A percentile compares a stretch with the other conserved stretches of the same genome.
phyloP scores from a whole-genome alignment of 2,329 filamentous ascomycete species.

The Rhynchosporium graminicola region DNA sequence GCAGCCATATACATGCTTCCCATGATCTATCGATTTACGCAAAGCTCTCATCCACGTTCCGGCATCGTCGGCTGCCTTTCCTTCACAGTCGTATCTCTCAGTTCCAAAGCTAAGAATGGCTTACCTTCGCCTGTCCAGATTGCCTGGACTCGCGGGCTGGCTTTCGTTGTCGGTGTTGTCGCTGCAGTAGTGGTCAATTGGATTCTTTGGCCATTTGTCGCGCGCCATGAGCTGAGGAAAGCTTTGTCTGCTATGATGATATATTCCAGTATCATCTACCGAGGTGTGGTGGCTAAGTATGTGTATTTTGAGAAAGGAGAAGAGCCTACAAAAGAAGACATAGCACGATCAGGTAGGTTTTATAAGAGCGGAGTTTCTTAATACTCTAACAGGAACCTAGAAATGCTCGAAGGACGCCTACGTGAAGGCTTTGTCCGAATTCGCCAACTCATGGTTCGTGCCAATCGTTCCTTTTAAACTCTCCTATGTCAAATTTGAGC shows the following conservation, averaged over 20 bases:
- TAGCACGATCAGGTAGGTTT: slow-evolving; percentile 46
- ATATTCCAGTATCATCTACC: slow-evolving; percentile 58
- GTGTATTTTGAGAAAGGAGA: slow-evolving; percentile 59
- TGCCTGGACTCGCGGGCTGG: slow-evolving; percentile 50
- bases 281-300: slow-evolving; percentile 55
- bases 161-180: slow-evolving; percentile 55
- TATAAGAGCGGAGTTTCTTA: not conserved
- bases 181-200: slow-evolving; percentile 58
- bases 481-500: not conserved
- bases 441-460: slow-evolving; percentile 50
- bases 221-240: slow-evolving; percentile 58
- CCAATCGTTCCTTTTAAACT: not conserved
- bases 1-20: slow-evolving; percentile 59
- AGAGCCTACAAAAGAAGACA: slow-evolving; percentile 52
- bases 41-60: slow-evolving; percentile 57
- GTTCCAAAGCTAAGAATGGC: slow-evolving; percentile 37
- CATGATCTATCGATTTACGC: slow-evolving; percentile 58
- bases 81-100: slow-evolving; percentile 56
- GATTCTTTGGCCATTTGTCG: slow-evolving; percentile 62
- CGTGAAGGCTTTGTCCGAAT: slow-evolving; percentile 61
- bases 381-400: slow-evolving; percentile 34
- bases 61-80: slow-evolving; percentile 59
- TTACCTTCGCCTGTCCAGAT: slow-evolving; percentile 44
- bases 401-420: slow-evolving; percentile 60
- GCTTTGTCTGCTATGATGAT: slow-evolving; percentile 58